These are phyloP conservation scores for Carex cristatella DNA, from an alignment of 176 grass and related monocot genomes.

Conservation along the genomic window DNA sequence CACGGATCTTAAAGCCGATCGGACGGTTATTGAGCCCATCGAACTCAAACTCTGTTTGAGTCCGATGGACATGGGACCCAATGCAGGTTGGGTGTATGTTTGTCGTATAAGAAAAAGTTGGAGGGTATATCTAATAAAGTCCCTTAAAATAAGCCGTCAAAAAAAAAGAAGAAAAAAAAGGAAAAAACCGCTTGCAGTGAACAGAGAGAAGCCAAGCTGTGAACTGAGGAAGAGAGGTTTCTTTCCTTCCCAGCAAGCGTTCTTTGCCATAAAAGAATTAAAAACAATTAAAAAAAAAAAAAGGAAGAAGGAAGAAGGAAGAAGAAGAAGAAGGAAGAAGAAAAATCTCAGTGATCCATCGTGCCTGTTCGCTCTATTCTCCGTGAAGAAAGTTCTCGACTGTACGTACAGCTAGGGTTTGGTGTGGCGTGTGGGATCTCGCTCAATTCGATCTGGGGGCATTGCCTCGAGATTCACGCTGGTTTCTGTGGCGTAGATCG, in stretches of 20 bases:
- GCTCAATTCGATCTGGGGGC: constrained; percentile 14
- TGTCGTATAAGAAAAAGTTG: not conserved
- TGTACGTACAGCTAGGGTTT: constrained; percentile 31
- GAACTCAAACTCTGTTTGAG: too few species aligned
- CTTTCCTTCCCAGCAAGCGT: constrained; percentile 51
- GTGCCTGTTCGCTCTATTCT: not conserved
- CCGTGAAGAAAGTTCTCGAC: not conserved
- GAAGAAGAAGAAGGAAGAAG: constrained; percentile 19
- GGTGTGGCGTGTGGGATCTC: constrained; percentile 17
- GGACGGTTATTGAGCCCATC: too few species aligned
- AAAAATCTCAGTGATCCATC: not conserved
- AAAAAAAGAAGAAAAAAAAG: constrained; percentile 25
- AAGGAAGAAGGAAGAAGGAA: not conserved
- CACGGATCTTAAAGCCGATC: too few species aligned
- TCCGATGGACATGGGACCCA: too few species aligned
- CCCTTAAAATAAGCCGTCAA: not conserved
- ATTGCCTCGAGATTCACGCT: not conserved
- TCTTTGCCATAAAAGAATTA: constrained; percentile 13
- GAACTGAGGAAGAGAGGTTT: constrained; percentile 36
- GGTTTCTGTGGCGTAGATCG: constrained; percentile 6
- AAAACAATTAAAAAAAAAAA: not conserved
- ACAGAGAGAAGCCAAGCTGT: constrained; percentile 26
- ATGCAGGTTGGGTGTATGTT: not conserved
- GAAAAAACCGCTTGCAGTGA: constrained; percentile 33
- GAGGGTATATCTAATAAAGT: not conserved